Percentiles rank a stretch among this genome's conserved stretches.
phyloP scores from a whole-genome alignment of 2,329 filamentous ascomycete genomes.

The Stemphylium vesicarium region DNA sequence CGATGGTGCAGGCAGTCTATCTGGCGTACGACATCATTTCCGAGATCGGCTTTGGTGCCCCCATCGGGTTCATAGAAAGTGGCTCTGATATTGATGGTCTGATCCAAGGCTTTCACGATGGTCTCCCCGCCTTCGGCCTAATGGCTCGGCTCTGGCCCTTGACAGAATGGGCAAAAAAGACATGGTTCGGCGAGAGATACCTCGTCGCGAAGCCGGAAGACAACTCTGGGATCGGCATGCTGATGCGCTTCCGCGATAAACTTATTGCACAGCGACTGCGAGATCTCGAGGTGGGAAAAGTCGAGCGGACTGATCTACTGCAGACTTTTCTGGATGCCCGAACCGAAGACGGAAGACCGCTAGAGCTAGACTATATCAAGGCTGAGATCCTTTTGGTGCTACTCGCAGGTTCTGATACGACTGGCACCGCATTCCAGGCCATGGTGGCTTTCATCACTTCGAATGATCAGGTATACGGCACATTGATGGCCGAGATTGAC shows the following conservation, averaged over 20 bases:
- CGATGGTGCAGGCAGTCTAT: slow-evolving; percentile 45
- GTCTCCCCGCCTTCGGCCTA: slow-evolving; percentile 58
- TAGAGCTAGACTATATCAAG: slow-evolving; percentile 60
- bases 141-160: slow-evolving; percentile 61
- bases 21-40: slow-evolving; percentile 64
- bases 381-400: slow-evolving; percentile 61
- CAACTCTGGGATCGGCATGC: slow-evolving; percentile 60
- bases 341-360: slow-evolving; percentile 50
- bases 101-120: slow-evolving; percentile 62
- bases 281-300: slow-evolving; percentile 56
- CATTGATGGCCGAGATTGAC: slow-evolving; percentile 57
- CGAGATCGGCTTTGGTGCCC: slow-evolving; percentile 62
- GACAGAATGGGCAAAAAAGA: slow-evolving; percentile 59
- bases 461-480: slow-evolving; percentile 51
- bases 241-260: slow-evolving; percentile 65
- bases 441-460: slow-evolving; percentile 54
- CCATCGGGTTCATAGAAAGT: slow-evolving; percentile 62
- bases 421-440: slow-evolving; percentile 58
- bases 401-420: slow-evolving; percentile 61
- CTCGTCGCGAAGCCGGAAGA: slow-evolving; percentile 62
- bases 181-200: slow-evolving; percentile 52
- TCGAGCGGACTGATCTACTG: slow-evolving; percentile 59
- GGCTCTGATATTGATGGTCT: slow-evolving; percentile 61
- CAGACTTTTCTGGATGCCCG: slow-evolving; percentile 56
- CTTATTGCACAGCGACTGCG: slow-evolving; percentile 58